Evolutionary conservation across 768 basidiomycete genomes (phyloP).

Genomic region (Arthromyces matolae): DNA sequence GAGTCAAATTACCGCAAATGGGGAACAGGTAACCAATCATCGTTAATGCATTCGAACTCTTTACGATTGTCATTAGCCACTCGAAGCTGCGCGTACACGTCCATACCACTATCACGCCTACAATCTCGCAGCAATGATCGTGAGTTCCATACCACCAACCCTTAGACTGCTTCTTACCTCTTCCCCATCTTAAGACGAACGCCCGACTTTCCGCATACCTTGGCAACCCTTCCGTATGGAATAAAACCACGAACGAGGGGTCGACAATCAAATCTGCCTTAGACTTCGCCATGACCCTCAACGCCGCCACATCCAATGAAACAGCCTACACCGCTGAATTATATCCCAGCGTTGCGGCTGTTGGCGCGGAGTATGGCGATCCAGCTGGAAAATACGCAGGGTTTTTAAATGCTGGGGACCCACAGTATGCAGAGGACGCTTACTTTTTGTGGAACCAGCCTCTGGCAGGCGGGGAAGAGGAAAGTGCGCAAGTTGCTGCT

Average conservation of each 20-base stretch:
- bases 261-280: slow-evolving; percentile 57
- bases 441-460: too few relatives aligned
- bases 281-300: slow-evolving; percentile 51
- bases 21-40: slow-evolving; percentile 50
- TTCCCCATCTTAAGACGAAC: slow-evolving; percentile 41
- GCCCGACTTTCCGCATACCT: slow-evolving; percentile 49
- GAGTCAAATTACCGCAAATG: slow-evolving; percentile 50
- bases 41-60: background rate
- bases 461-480: too few relatives aligned
- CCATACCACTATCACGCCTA: slow-evolving; percentile 68
- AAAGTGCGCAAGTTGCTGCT: too few relatives aligned
- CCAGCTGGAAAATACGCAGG: too few relatives aligned
- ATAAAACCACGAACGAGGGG: slow-evolving; percentile 43
- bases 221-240: slow-evolving; percentile 47
- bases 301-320: too few relatives aligned
- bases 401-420: too few relatives aligned
- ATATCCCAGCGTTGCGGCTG: background rate
- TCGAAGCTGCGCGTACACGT: slow-evolving; percentile 56
- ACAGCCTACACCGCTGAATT: too few relatives aligned
- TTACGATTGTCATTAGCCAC: slow-evolving; percentile 35
- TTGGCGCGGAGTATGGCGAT: too few relatives aligned
- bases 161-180: background rate
- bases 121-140: slow-evolving; percentile 67
- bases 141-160: slow-evolving; percentile 23
- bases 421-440: too few relatives aligned